A percentile compares a stretch with the other conserved stretches of the same genome.
Evolutionary conservation across 2,329 filamentous ascomycete species (phyloP).

Genomic region (Sphaerulina vaccinii): DNA sequence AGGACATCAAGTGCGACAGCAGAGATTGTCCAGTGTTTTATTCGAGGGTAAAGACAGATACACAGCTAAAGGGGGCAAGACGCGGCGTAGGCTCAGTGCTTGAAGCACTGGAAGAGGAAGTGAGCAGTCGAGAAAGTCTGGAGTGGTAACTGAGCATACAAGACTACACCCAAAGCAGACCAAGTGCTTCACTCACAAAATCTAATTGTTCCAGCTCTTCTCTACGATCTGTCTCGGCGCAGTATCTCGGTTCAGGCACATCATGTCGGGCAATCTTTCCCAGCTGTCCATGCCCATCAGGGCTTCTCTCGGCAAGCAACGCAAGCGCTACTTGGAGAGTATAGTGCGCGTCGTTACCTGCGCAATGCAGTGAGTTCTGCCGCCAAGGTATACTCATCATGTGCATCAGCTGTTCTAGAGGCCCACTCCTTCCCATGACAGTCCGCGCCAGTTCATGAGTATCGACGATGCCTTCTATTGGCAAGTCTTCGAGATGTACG

Average conservation of each 20-base stretch:
- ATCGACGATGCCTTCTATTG: background rate
- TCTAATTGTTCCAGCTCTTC: too few relatives aligned
- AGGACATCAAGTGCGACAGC: constrained; percentile 83
- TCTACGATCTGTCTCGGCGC: too few relatives aligned
- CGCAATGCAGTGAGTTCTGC: background rate
- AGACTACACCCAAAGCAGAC: too few relatives aligned
- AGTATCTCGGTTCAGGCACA: too few relatives aligned
- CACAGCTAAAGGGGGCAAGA: constrained; percentile 43
- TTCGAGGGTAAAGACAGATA: constrained; percentile 64
- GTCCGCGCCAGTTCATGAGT: background rate
- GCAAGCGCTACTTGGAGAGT: background rate
- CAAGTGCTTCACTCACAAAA: too few relatives aligned
- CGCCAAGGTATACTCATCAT: background rate
- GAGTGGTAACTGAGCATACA: too few relatives aligned
- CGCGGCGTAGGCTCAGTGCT: constrained; percentile 45
- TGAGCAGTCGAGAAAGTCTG: constrained; percentile 6
- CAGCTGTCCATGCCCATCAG: background rate
- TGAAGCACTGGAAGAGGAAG: constrained; percentile 41
- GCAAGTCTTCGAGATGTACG: background rate
- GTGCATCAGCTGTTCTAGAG: background rate
- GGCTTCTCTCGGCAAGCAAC: background rate
- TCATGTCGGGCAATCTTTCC: background rate
- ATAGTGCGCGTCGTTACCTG: background rate
- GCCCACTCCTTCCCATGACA: background rate
- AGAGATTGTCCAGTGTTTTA: constrained; percentile 94